phyloP scores from a whole-genome alignment of 1,284 basidiomycete species.

The Melanopsichium pennsylvanicum region DNA sequence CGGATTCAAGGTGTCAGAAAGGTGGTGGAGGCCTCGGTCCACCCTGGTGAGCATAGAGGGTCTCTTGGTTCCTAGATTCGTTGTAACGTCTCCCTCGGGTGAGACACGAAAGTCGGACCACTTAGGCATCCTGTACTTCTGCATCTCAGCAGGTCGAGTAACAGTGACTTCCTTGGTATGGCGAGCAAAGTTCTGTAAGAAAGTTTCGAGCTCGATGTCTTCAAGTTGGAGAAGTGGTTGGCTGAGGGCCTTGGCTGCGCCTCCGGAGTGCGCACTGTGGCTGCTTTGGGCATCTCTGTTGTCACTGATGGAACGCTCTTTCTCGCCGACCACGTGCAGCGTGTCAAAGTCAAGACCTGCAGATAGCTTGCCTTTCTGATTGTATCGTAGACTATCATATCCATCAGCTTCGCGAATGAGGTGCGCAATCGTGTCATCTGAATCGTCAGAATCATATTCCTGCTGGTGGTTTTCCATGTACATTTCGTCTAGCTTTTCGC shows the following conservation, averaged over 20 bases:
- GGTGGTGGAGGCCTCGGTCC: slow-evolving; percentile 56
- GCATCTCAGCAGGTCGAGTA: slow-evolving; percentile 22
- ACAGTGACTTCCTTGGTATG: slow-evolving; percentile 63
- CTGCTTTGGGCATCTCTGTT: slow-evolving; percentile 18
- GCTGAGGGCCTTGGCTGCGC: slow-evolving; percentile 46
- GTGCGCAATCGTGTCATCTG: slow-evolving; percentile 40
- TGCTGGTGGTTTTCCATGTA: slow-evolving; percentile 2
- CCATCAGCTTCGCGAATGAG: slow-evolving; percentile 34
- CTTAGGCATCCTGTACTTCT: slow-evolving; percentile 59
- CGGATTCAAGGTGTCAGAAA: slow-evolving; percentile 14
- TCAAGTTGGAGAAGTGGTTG: slow-evolving; percentile 62
- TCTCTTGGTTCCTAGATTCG: slow-evolving; percentile 14
- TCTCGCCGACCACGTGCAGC: slow-evolving; percentile 20
- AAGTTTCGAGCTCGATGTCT: slow-evolving; percentile 61
- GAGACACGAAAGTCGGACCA: slow-evolving; percentile 63
- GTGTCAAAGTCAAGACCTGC: slow-evolving; percentile 30
- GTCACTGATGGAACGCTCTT: slow-evolving; percentile 13
- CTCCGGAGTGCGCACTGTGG: slow-evolving; percentile 45
- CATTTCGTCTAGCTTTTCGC: not conserved
- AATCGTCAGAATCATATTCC: slow-evolving; percentile 36
- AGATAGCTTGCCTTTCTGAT: slow-evolving; percentile 15
- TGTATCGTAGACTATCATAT: slow-evolving; percentile 35
- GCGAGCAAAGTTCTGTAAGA: slow-evolving; percentile 60
- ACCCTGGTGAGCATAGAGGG: slow-evolving; percentile 57
- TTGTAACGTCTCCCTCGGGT: slow-evolving; percentile 30